Base-by-base conservation (phyloP, 23 red algal species). In the Chondrus crispus region DNA sequence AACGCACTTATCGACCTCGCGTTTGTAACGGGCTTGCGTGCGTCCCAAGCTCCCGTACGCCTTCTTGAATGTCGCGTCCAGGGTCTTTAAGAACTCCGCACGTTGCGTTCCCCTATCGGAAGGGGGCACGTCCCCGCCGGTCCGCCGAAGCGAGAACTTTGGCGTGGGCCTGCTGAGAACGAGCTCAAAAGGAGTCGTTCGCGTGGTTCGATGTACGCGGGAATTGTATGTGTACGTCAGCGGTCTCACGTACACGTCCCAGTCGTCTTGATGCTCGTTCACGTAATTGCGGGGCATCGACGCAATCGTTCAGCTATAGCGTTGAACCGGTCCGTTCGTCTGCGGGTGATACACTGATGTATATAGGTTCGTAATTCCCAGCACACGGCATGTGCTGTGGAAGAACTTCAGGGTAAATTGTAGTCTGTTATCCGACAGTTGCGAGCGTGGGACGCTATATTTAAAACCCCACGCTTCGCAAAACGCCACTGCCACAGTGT, bases 321-420 rank as follows among this genome's bases (percentile, higher is more conserved):
- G 48, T 37, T 82, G 48, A 20, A 36, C 53, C 78, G 28, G 35
- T 14, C 50, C 12, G 50, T 82, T 60, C 11, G 78, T 82, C 50
- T 82, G 78, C 2, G 32, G 78, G 39, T 60, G 78, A 30, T 82
- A 82, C 5, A 29, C 53, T 13, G 50, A n/a, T 3, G 78, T 82
- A 20, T 11, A 6, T 2, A 62, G 20, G 48, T 82, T 45, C 29
- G 6, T 45, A 30, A 87, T 3, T 2, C 83, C 83, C 9, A 87
- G 68, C 7, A 64, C 46, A 13, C 62, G 41, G 42, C 62, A 74
- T 3, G 71, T 2, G 46, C 43, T 20, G 29, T 87, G 50, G 42
- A 87, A 74, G 62, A 87, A 72, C 57, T 52, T 52, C 10, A 41
- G n/a, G 3, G 62, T 62, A 24, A 87, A 87, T 36, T 87, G 62